Evolutionary conservation across 1,284 basidiomycete genomes (phyloP).

Genomic region (Peniophora sp.): DNA sequence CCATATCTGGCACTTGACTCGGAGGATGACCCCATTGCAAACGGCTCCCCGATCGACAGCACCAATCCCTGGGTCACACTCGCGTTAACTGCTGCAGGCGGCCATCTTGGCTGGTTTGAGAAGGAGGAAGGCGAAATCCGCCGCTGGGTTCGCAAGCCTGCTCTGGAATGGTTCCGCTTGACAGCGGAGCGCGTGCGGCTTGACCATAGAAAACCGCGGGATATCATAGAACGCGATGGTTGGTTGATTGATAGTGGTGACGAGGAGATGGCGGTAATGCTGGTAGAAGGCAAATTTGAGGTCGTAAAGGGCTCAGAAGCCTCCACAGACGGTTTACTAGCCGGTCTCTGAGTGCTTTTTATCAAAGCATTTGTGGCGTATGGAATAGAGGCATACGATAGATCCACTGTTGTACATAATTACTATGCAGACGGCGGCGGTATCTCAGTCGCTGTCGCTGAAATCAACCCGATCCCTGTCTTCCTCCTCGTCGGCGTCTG

Average conservation of each 20-base stretch:
- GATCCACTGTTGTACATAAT: conserved; percentile 1
- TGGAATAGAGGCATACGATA: background rate
- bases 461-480: conserved; percentile 58
- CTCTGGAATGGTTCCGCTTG: conserved; percentile 67
- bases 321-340: conserved; percentile 30
- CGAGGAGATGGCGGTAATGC: conserved; percentile 38
- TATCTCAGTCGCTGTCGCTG: conserved; percentile 71
- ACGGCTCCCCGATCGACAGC: conserved; percentile 50
- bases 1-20: conserved; percentile 84
- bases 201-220: conserved; percentile 23
- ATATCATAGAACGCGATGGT: conserved; percentile 42
- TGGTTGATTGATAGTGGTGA: conserved; percentile 50
- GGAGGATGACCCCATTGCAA: conserved; percentile 86
- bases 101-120: conserved; percentile 95
- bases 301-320: conserved; percentile 29
- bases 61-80: conserved; percentile 63
- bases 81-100: conserved; percentile 73
- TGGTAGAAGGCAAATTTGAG: conserved; percentile 28
- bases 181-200: conserved; percentile 45
- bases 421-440: conserved; percentile 11
- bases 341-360: conserved; percentile 19
- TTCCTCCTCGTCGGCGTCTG: conserved; percentile 46
- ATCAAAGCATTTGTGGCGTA: background rate
- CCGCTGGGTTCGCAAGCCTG: conserved; percentile 68
- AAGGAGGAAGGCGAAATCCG: conserved; percentile 38